Conservation (phyloP, 2,329 filamentous ascomycete species). For the Colletotrichum eleusines region DNA sequence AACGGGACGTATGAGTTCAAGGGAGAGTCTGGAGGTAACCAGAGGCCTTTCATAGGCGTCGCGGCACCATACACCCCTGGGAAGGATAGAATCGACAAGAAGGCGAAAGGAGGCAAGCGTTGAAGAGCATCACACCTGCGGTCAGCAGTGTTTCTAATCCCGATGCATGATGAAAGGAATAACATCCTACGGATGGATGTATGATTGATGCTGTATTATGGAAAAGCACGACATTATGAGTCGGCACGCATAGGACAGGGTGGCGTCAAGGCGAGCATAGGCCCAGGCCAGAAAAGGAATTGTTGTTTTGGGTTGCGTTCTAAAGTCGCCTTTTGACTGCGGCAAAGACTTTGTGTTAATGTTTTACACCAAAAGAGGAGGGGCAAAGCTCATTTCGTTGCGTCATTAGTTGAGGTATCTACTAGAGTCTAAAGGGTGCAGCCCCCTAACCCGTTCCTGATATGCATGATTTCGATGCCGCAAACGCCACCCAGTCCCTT, state of each 20-base stretch:
- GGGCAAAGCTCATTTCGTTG: constrained; percentile 30
- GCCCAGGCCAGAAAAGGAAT: background rate
- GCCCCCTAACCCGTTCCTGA: constrained; percentile 34
- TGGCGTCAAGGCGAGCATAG: constrained; percentile 24
- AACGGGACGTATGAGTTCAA: constrained; percentile 66
- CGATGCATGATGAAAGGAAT: background rate
- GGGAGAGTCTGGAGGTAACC: constrained; percentile 53
- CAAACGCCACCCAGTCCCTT: constrained; percentile 34
- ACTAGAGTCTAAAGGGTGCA: constrained; percentile 39
- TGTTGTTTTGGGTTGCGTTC: too few relatives aligned
- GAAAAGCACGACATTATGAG: constrained; percentile 32
- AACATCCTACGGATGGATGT: constrained; percentile 2
- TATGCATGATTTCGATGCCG: constrained; percentile 39
- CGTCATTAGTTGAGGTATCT: constrained; percentile 41
- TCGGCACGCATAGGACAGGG: constrained; percentile 5
- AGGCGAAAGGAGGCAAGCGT: constrained; percentile 50
- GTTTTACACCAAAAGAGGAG: background rate
- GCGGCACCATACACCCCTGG: constrained; percentile 68
- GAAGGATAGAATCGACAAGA: constrained; percentile 61
- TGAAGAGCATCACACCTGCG: constrained; percentile 28
- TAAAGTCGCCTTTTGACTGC: background rate
- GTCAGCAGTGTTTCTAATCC: background rate
- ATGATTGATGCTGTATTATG: constrained; percentile 20
- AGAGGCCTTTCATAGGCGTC: constrained; percentile 63
- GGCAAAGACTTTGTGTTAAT: background rate